Base-by-base conservation (phyloP, 371 early-diverging fungal genomes). In the Haplosporangium sp. region DNA sequence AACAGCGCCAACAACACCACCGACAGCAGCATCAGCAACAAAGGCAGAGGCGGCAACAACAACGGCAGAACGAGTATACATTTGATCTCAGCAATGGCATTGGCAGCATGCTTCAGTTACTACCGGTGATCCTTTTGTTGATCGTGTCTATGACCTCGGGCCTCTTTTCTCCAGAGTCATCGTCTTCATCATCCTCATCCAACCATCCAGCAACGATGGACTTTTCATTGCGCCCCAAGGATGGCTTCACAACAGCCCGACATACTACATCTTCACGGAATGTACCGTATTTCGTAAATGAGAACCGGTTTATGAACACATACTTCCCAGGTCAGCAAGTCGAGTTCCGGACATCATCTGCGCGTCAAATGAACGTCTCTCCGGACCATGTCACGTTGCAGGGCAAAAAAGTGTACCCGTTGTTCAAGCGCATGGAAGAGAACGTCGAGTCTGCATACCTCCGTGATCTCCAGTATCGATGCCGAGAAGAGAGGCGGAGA, bases 221-320 rank as follows among this genome's bases (percentile, higher is more conserved):
- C 45, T 79, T 69, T 64, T 79, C 80, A 6, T 48, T 79, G 46
- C 54, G 58, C 7, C 64, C 73, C n/a, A 68, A 41, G n/a, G 69
- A 62, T n/a, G 40, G 56, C 12, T 69, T 40, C 55, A 68, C 61
- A 18, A 52, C 69, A 5, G 61, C 80, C 0, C 64, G 73, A 8
- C 56, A 61, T n/a, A 79, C 80, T 14, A 64, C 50, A 0, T 18
- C 16, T 2, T 64, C 29, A 29, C 29, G 65, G 47, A 55, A 65
- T 0, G 66, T 79, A 5, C 80, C 80, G 5, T 79, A 79, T 21
- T 79, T 53, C 21, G 80, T 79, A 12, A 68, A 79, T 38, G 73
- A 79, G 6, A 43, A 36, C 13, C 73, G 62, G 42, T 79, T 79
- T 45, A 65, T 57, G 65, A 67, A 55, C 40, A 71, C 77, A 2